These are phyloP conservation scores for Cryptosporidium sp. DNA, from an alignment of 169 alveolate genomes.

Conservation along the genomic window DNA sequence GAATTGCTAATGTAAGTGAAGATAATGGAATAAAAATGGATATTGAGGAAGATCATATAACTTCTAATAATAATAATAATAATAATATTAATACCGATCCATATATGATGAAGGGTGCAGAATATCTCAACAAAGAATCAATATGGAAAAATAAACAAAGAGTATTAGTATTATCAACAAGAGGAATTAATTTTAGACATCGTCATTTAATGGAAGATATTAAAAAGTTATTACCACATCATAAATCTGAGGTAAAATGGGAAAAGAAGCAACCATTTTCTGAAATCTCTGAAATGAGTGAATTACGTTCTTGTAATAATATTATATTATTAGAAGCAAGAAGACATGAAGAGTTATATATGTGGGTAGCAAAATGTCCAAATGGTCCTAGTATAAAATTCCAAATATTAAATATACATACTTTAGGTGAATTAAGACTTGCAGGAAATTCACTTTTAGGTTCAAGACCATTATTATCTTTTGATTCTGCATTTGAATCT, in stretches of 20 bases:
- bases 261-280: slow-evolving; percentile 87
- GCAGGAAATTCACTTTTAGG: slow-evolving; percentile 95
- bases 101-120: slow-evolving; percentile 86
- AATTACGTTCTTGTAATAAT: slow-evolving; percentile 87
- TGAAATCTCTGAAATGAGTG: slow-evolving; percentile 86
- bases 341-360: slow-evolving; percentile 87
- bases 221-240: slow-evolving; percentile 96
- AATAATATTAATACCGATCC: slow-evolving; percentile 81
- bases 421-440: slow-evolving; percentile 92
- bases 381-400: slow-evolving; percentile 96
- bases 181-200: slow-evolving; percentile 93
- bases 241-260: slow-evolving; percentile 94
- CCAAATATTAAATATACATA: slow-evolving; percentile 90
- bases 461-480: slow-evolving; percentile 94
- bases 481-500: slow-evolving; percentile 88
- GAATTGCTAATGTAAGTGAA: neutral
- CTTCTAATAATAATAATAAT: neutral
- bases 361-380: slow-evolving; percentile 95
- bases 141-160: slow-evolving; percentile 96
- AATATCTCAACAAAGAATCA: slow-evolving; percentile 86
- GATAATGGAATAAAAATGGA: neutral
- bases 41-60: neutral
- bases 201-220: slow-evolving; percentile 94
- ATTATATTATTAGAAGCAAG: slow-evolving; percentile 92
- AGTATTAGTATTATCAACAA: slow-evolving; percentile 93